A percentile compares a stretch with the other conserved stretches of the same genome.
Conservation (phyloP, 805 yeast genomes). For the Kuraishia piskuri region DNA sequence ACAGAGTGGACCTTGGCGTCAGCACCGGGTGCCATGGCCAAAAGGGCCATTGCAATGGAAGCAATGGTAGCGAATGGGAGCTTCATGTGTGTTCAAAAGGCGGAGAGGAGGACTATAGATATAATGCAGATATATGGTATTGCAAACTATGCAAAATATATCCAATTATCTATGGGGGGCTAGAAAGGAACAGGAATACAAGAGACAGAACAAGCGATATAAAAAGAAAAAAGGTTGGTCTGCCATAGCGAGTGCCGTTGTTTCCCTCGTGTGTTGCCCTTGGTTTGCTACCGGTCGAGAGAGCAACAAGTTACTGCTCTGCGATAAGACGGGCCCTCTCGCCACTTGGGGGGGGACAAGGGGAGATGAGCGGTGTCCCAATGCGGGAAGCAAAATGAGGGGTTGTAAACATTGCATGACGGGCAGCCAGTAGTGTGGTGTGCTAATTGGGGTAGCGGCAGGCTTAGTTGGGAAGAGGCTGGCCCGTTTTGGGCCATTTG, state of each 20-base stretch:
- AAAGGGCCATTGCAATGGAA: conserved; percentile 31
- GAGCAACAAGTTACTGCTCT: background rate
- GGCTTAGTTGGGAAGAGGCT: background rate
- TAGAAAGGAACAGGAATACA: no score
- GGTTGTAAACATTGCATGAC: background rate
- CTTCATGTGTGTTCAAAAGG: conserved; percentile 12
- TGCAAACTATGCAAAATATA: no score
- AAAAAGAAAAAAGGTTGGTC: background rate
- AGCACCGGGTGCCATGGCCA: conserved; percentile 15
- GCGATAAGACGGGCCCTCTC: background rate
- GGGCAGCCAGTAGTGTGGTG: background rate
- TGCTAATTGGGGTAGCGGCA: background rate
- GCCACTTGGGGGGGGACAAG: background rate
- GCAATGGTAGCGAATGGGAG: conserved; percentile 29
- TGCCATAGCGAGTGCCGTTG: no score
- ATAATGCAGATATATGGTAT: no score
- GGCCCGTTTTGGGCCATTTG: background rate
- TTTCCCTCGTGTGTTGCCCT: background rate
- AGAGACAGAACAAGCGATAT: no score
- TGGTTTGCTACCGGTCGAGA: background rate
- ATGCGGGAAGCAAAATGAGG: background rate
- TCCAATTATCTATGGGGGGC: no score
- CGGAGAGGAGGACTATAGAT: no score
- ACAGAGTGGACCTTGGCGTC: conserved; percentile 41
- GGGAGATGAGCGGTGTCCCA: background rate